These are phyloP conservation scores for Kurtzmaniella quercitrusa DNA, from an alignment of 1,139 yeast genomes.

Conservation along the genomic window DNA sequence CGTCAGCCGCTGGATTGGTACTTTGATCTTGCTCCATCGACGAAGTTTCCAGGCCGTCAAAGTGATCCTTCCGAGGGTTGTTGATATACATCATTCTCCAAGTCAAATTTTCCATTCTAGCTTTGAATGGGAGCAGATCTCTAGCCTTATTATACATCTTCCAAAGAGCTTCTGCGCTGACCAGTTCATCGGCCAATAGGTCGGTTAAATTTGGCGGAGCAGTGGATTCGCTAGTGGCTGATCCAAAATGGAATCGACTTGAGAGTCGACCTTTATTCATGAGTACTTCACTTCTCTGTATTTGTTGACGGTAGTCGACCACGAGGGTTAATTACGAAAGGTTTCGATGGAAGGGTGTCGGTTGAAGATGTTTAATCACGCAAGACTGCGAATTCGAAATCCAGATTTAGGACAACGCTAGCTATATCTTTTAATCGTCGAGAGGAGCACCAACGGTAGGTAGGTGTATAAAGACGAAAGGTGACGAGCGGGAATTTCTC, in stretches of 20 bases:
- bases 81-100: conserved; percentile 81
- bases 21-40: conserved; percentile 7
- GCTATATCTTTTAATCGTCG: no score
- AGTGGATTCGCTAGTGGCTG: not conserved
- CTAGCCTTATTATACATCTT: conserved; percentile 74
- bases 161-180: conserved; percentile 64
- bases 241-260: conserved; percentile 7
- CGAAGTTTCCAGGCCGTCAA: conserved; percentile 2
- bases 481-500: no score
- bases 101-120: conserved; percentile 75
- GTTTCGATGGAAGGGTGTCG: not conserved
- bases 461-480: no score
- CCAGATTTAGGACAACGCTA: no score
- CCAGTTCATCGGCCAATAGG: conserved; percentile 5
- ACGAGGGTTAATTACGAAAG: no score
- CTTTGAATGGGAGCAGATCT: conserved; percentile 70
- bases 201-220: conserved; percentile 2
- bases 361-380: not conserved
- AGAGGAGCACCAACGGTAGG: no score
- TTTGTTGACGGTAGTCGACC: no score
- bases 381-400: not conserved
- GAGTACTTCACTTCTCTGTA: not conserved
- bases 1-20: conserved; percentile 43
- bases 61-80: conserved; percentile 7
- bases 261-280: conserved; percentile 7